A percentile compares a stretch with the other conserved stretches of the same genome.
phyloP scores from a whole-genome alignment of 192 early-diverging fungal genomes.

The Backusella sp. region DNA sequence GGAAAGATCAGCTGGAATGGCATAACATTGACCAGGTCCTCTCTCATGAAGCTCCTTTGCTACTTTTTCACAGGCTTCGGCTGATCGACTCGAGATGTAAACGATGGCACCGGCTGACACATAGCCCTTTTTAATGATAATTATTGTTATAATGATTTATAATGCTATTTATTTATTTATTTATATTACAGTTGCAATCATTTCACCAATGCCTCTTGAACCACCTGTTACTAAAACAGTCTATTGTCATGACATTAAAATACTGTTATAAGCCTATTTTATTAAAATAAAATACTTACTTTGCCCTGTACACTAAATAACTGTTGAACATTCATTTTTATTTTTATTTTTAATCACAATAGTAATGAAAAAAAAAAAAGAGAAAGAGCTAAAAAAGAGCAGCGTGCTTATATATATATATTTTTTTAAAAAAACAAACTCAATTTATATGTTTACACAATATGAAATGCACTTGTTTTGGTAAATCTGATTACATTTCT shows the following conservation, averaged over 20 bases:
- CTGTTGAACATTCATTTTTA: constrained; percentile 19
- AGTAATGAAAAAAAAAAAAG: no score
- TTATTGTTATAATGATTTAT: not conserved
- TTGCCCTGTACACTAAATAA: constrained; percentile 74
- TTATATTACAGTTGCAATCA: constrained; percentile 46
- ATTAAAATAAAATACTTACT: constrained; percentile 16
- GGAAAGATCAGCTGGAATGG: constrained; percentile 73
- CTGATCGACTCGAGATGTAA: constrained; percentile 86
- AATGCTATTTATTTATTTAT: not conserved
- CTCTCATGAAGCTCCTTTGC: constrained; percentile 64
- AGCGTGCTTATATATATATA: not conserved
- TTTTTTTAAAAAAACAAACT: not conserved
- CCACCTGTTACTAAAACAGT: constrained; percentile 83
- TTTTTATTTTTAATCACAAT: not conserved
- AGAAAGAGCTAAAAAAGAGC: not conserved
- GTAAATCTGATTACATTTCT: not conserved
- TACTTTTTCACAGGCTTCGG: constrained; percentile 50
- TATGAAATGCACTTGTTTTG: not conserved
- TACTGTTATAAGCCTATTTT: no score
- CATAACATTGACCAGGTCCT: constrained; percentile 71
- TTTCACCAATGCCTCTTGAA: constrained; percentile 55
- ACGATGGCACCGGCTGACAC: constrained; percentile 88
- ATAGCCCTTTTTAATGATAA: constrained; percentile 48
- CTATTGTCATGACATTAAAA: constrained; percentile 39
- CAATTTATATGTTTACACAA: not conserved